phyloP scores from a whole-genome alignment of 2,329 filamentous ascomycete species.

The Calonectria leucothoes region DNA sequence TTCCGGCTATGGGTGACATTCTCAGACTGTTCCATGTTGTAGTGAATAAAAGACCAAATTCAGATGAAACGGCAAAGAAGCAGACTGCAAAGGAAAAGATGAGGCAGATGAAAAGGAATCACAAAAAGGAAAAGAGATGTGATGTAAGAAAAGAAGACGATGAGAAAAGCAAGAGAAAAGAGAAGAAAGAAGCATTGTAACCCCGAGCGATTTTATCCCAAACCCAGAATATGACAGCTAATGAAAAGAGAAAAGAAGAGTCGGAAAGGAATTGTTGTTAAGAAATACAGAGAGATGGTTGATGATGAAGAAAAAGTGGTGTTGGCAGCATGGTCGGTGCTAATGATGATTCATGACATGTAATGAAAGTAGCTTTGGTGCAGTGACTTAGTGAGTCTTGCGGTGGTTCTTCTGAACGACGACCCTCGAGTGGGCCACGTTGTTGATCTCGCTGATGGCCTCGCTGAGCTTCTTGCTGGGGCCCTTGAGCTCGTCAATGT shows the following conservation, averaged over 20 bases:
- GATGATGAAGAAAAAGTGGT: neutral
- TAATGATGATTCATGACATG: neutral
- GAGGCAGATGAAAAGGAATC: no score
- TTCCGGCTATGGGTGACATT: neutral
- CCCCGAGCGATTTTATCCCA: neutral
- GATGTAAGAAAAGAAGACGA: neutral
- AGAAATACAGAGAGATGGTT: neutral
- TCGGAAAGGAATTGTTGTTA: neutral
- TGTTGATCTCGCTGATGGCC: neutral
- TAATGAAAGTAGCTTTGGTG: neutral
- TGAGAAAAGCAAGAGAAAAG: neutral
- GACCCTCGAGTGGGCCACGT: neutral
- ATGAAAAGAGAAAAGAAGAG: neutral
- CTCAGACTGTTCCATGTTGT: neutral
- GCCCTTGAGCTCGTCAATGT: slow-evolving; percentile 5
- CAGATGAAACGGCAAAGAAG: neutral
- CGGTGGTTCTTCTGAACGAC: neutral
- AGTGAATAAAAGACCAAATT: neutral
- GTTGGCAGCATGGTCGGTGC: neutral
- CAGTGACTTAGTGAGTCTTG: neutral
- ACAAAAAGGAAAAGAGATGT: neutral
- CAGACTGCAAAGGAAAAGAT: neutral
- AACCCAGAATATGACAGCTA: neutral
- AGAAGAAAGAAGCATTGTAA: neutral
- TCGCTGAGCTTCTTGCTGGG: neutral